Conservation (phyloP, 352 stramenopile genomes). For the Phytophthora sojae region DNA sequence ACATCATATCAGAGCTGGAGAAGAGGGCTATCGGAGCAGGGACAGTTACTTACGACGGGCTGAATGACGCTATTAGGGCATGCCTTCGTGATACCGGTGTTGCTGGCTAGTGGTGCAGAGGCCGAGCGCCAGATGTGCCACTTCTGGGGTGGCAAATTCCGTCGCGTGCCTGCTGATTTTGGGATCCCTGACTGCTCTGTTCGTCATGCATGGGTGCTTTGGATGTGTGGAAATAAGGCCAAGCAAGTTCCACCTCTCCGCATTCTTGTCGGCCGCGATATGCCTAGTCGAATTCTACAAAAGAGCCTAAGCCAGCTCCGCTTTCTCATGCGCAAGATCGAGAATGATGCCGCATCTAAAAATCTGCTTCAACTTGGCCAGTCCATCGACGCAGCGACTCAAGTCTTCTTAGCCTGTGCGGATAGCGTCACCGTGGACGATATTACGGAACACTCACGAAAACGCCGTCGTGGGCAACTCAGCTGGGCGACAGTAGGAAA, state of each 20-base stretch:
- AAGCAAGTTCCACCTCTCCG: slow-evolving; percentile 6
- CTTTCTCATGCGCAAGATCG: background rate
- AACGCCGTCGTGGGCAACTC: no score
- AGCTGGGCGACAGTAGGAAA: no score
- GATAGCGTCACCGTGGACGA: no score
- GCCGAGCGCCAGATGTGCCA: no score
- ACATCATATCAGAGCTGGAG: no score
- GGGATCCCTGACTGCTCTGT: slow-evolving; percentile 15
- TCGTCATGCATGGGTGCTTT: slow-evolving; percentile 2
- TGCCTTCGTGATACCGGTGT: no score
- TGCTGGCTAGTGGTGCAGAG: no score
- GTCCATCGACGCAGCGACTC: slow-evolving; percentile 4
- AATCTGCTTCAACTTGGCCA: background rate
- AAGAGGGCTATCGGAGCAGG: no score
- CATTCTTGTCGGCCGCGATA: slow-evolving; percentile 2
- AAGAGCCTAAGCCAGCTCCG: slow-evolving; percentile 12
- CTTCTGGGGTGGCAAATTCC: slow-evolving; percentile 10
- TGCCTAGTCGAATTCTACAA: slow-evolving; percentile 12
- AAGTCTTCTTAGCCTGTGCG: no score
- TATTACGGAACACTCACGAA: no score
- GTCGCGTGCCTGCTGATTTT: slow-evolving; percentile 8
- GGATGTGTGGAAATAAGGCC: slow-evolving; percentile 13
- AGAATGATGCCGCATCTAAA: slow-evolving; percentile 1
- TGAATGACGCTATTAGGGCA: no score
- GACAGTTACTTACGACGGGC: no score